Conservation (phyloP, 371 early-diverging fungal species). For the Syncephalastrum racemosum region DNA sequence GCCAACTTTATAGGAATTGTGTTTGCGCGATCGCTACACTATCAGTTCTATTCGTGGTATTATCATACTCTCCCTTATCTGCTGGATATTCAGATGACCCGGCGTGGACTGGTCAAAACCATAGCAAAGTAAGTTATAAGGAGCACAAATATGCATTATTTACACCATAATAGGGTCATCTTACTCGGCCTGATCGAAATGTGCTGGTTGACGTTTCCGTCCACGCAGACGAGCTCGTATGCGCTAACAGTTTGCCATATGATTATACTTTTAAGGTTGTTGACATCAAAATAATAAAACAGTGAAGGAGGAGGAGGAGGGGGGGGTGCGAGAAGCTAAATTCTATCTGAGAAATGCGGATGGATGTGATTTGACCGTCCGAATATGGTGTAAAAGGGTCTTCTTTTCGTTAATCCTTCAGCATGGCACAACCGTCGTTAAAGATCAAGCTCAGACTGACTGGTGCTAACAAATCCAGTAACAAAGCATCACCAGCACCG, state of each 20-base stretch:
- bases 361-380: too few species aligned
- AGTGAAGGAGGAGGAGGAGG: too few species aligned
- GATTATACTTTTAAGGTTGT: constrained; percentile 18
- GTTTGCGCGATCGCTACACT: constrained; percentile 89
- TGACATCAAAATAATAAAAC: too few species aligned
- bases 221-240: constrained; percentile 37
- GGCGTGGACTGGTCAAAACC: constrained; percentile 27
- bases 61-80: constrained; percentile 82
- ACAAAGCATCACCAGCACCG: constrained; percentile 13
- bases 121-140: background rate
- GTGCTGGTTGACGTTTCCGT: constrained; percentile 53
- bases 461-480: constrained; percentile 14
- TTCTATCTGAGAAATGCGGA: too few species aligned
- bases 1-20: constrained; percentile 86
- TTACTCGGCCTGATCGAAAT: constrained; percentile 42
- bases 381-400: too few species aligned
- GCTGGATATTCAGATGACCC: constrained; percentile 27
- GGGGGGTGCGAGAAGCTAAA: too few species aligned
- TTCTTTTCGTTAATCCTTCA: background rate
- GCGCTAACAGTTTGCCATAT: constrained; percentile 39
- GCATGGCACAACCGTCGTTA: constrained; percentile 31
- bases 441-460: constrained; percentile 36
- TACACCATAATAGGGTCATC: constrained; percentile 20
- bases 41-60: constrained; percentile 97
- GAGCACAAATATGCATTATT: background rate